Evolutionary conservation across 2,329 filamentous ascomycete species (phyloP), one percentile per base, ranked within the genome.

Genomic region (Alternaria brassicae): DNA sequence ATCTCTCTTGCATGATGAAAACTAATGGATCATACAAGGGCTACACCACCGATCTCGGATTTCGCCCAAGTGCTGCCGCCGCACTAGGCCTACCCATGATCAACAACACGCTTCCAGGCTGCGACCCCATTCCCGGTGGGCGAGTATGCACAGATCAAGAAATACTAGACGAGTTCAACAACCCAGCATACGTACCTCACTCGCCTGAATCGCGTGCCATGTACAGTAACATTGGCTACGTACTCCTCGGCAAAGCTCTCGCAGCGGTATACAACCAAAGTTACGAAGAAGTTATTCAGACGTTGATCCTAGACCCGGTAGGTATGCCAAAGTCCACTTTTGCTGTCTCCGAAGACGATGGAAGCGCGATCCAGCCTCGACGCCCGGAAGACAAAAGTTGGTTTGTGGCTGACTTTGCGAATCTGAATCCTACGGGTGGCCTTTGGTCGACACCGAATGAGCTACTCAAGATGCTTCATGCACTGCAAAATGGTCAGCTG

Each of bases 361-460:
- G 53, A 7, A 44, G 25, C 5, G 69, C 68, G 0, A 51, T 74
- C 1, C 55, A 71, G 3, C 71, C 70, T 6, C 30, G 53, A 28
- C 57, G 53, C 13, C 54, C 58, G 1, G 58, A 61, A 39, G 66
- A 63, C 9, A 56, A 53, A 2, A 15, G 25, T 2, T 74, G 72
- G 71, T 72, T 67, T 41, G 57, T 62, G 0, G 53, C 61, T 2
- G 49, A 67, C 6, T 72, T 73, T 40, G 70, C 45, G 1, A 74
- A 72, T 21, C 65, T 67, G 51, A 67, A 74, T n/a, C 65, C 70
- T 21, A 63, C 63, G 2, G 69, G 71, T 8, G 71, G 72, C 9
- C 55, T 73, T 2, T 74, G 71, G 72, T 68, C 63, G 2, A 74
- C 71, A 9, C 62, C 71, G 1, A 64, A 63, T 25, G 66, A 71